These are phyloP conservation scores for Sarocladium oryzae DNA, from an alignment of 2,329 filamentous ascomycete species.

Conservation along the genomic window DNA sequence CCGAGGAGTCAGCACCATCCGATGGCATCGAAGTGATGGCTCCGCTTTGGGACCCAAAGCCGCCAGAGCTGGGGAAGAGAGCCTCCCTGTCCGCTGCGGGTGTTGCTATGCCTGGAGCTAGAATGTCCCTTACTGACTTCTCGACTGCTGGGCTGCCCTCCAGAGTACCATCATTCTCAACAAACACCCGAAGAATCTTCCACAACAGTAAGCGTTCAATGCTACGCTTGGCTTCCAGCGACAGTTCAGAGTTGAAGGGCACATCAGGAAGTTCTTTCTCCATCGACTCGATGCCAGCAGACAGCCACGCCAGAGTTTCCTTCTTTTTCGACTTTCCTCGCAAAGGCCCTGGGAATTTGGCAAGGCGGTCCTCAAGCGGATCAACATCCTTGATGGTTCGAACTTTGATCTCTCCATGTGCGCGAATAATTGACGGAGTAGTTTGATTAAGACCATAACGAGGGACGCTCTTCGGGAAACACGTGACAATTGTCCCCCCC, in stretches of 20 bases:
- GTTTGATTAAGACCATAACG: slow-evolving; percentile 72
- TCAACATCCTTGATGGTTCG: slow-evolving; percentile 67
- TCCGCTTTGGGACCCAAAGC: slow-evolving; percentile 19
- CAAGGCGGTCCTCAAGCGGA: slow-evolving; percentile 63
- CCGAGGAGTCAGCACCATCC: slow-evolving; percentile 63
- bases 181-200: slow-evolving; percentile 74
- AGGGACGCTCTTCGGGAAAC: slow-evolving; percentile 83
- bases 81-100: slow-evolving; percentile 19
- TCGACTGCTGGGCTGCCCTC: slow-evolving; percentile 68
- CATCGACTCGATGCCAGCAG: slow-evolving; percentile 64
- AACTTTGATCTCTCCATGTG: slow-evolving; percentile 75
- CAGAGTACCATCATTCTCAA: slow-evolving; percentile 79
- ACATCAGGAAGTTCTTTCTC: slow-evolving; percentile 52
- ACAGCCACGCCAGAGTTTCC: slow-evolving; percentile 77
- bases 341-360: slow-evolving; percentile 84
- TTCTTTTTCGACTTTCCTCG: slow-evolving; percentile 94
- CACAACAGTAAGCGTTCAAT: slow-evolving; percentile 79
- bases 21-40: slow-evolving; percentile 36
- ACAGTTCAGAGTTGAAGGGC: slow-evolving; percentile 42
- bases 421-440: slow-evolving; percentile 72
- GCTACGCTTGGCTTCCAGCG: slow-evolving; percentile 60
- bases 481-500: slow-evolving; percentile 73
- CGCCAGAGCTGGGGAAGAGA: slow-evolving; percentile 17
- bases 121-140: slow-evolving; percentile 65
- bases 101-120: slow-evolving; percentile 51